A percentile compares a stretch with the other conserved stretches of the same genome.
phyloP scores from a whole-genome alignment of 139 green algal species.

The Nannochloris sp. region DNA sequence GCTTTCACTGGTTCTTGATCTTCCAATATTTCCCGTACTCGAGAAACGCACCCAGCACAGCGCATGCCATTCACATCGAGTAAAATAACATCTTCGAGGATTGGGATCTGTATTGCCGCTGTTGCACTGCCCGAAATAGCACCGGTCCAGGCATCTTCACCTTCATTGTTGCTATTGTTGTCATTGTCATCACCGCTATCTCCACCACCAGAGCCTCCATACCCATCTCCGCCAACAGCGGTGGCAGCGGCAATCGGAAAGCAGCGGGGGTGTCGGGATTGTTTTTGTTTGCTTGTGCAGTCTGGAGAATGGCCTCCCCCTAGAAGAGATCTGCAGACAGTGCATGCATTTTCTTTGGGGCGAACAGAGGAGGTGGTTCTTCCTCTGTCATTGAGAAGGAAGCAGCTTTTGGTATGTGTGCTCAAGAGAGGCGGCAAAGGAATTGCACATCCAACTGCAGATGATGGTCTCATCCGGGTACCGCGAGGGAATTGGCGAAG shows the following conservation, averaged over 20 bases:
- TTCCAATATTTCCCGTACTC: constrained; percentile 71
- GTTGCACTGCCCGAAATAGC: background rate
- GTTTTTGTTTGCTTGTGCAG: no score
- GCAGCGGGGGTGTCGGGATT: no score
- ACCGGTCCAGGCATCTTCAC: background rate
- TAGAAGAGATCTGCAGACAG: no score
- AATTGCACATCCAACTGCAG: no score
- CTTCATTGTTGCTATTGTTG: background rate
- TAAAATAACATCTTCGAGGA: background rate
- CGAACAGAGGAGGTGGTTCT: no score
- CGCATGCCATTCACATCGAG: constrained; percentile 65
- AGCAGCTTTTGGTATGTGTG: no score
- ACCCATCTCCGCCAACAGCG: background rate
- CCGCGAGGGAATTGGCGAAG: no score
- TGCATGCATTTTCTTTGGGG: no score
- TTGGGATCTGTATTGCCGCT: background rate
- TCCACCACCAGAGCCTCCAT: background rate
- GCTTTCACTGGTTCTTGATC: constrained; percentile 21
- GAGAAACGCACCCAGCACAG: constrained; percentile 75
- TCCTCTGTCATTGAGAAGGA: no score
- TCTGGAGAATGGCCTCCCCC: no score
- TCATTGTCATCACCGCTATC: background rate
- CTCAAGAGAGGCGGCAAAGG: no score
- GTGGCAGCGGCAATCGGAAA: background rate
- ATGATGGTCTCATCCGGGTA: no score